These are phyloP conservation scores for Tylopilus sp. DNA, from an alignment of 768 basidiomycete species.

Conservation along the genomic window DNA sequence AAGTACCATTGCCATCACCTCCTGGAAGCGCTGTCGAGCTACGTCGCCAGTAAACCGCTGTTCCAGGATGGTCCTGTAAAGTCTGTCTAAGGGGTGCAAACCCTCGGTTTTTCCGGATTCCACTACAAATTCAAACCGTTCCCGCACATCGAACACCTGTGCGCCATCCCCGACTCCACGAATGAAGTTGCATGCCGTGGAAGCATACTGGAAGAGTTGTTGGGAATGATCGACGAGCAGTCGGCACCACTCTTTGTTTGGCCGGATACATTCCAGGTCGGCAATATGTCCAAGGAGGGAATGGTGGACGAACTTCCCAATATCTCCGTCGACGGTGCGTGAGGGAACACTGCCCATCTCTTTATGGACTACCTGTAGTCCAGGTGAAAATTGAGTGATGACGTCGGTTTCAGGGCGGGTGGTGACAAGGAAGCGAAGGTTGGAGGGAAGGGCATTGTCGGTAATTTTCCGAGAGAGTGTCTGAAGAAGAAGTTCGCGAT, in stretches of 20 bases:
- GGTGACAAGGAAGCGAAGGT: too few relatives aligned
- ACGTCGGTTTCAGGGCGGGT: slow-evolving; percentile 14
- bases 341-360: neutral
- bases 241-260: slow-evolving; percentile 14
- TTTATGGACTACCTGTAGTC: neutral
- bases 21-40: neutral
- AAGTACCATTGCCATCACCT: neutral
- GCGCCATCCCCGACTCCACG: slow-evolving; percentile 19
- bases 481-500: too few relatives aligned
- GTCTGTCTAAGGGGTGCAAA: neutral
- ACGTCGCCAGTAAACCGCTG: neutral
- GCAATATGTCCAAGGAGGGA: neutral
- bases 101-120: too few relatives aligned
- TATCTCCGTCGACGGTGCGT: neutral
- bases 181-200: neutral
- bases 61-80: neutral
- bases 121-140: too few relatives aligned
- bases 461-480: too few relatives aligned
- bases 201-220: slow-evolving; percentile 12
- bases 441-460: too few relatives aligned
- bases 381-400: neutral
- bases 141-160: neutral
- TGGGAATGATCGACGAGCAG: slow-evolving; percentile 16
- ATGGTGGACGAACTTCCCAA: neutral
- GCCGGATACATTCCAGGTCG: neutral